Evolutionary conservation across 495 filamentous ascomycete species (phyloP), one percentile per base, ranked within the genome.

Genomic region (Clohesyomyces aquaticus): DNA sequence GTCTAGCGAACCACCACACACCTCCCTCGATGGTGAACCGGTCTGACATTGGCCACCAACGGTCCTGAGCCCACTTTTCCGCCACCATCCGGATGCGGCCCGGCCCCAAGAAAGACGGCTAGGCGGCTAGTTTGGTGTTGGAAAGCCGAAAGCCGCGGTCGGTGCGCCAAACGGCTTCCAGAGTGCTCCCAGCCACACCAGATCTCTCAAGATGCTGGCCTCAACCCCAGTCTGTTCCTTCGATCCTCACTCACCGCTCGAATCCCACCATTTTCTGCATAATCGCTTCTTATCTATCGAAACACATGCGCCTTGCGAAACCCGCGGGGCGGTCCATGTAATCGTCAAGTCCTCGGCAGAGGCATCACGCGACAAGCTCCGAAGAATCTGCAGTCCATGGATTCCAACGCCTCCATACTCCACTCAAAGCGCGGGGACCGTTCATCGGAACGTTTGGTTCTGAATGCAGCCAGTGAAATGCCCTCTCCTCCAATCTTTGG

Each of bases 1-100:
- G 6, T 38, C 25, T 18, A 64, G 27, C 54, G 22, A 27, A 55
- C 29, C 52, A 28, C 23, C 14, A 47, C 55, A 18, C n/a, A n/a
- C n/a, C 61, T 16, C 28, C 55, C n/a, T 57, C 55, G 62, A 54
- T 47, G 55, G 59, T 65, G 48, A 59, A 45, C 62, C 53, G n/a
- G 53, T 47, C 55, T 55, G 32, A 56, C 52, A 16, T 26, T 2
- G 21, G 8, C 19, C 32, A 11, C 35, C 14, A 43, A 41, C 2
- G 32, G 27, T 25, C 8, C 4, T 1, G 22, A 6, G 3, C 28
- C 35, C 23, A 35, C 43, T 23, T 18, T 58, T 32, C 32, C 51
- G 51, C 46, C 9, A 29, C 45, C 28, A 51, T 58, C 52, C 43
- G 35, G 29, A 49, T 26, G 43, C 61, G 61, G 61, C 45, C 61